phyloP scores from a whole-genome alignment of 2,329 filamentous ascomycete species.

The Aspergillus brunneoviolaceus region DNA sequence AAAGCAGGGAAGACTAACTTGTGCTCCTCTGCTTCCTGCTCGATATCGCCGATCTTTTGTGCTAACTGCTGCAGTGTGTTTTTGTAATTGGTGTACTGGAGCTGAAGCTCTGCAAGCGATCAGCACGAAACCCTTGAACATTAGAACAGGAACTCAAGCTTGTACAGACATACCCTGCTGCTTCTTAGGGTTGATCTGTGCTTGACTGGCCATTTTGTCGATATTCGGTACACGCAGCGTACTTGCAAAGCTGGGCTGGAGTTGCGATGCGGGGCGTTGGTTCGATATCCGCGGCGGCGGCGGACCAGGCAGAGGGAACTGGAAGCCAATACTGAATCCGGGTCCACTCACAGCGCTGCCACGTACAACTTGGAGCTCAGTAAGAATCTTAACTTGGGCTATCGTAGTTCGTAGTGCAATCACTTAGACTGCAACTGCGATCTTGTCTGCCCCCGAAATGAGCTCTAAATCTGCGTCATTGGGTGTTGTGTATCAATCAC shows the following conservation, averaged over 20 bases:
- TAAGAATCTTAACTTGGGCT: too few species aligned
- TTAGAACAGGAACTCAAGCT: not conserved
- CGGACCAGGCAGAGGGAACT: not conserved
- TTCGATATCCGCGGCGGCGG: slow-evolving; percentile 15
- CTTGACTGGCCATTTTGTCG: slow-evolving; percentile 40
- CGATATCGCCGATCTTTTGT: slow-evolving; percentile 94
- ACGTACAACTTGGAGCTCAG: not conserved
- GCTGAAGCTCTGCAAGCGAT: slow-evolving; percentile 46
- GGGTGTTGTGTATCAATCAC: not conserved
- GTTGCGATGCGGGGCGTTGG: slow-evolving; percentile 34
- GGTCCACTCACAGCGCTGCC: not conserved
- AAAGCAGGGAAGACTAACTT: slow-evolving; percentile 65
- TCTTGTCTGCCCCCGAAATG: not conserved
- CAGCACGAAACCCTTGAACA: slow-evolving; percentile 8
- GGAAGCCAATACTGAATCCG: not conserved
- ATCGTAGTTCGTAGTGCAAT: too few species aligned
- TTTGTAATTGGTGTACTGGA: slow-evolving; percentile 57
- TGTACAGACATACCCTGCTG: slow-evolving; percentile 46
- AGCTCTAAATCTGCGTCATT: not conserved
- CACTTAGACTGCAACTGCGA: not conserved
- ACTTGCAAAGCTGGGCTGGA: slow-evolving; percentile 29
- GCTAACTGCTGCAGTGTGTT: slow-evolving; percentile 84
- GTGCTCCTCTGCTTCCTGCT: slow-evolving; percentile 96
- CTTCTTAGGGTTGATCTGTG: slow-evolving; percentile 43
- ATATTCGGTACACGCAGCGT: slow-evolving; percentile 11